Evolutionary conservation across 2,329 filamentous ascomycete genomes (phyloP), one percentile per base, ranked within the genome.

Genomic region (Pseudogymnoascus sp.): DNA sequence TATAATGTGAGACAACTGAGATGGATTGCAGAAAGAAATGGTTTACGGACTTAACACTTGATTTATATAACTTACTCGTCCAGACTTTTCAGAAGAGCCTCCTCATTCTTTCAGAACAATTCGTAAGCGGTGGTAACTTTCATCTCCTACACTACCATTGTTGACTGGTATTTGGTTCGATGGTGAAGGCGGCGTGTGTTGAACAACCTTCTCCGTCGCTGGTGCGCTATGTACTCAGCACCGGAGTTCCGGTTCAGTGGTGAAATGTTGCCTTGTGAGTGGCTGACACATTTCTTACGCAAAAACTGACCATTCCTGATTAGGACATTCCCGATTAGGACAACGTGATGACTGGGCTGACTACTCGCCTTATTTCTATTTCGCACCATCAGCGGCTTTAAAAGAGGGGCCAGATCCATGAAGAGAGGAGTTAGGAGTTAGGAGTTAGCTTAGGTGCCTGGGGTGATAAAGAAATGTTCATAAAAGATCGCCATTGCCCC

Each of bases 221-320:
- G n/a, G 9, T 26, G n/a, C 26, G 7, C 31, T 31, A 4, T 31
- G 13, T 13, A n/a, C 26, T 54, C 26, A n/a, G 26, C 31, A 26
- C 44, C 44, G 44, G 44, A 54, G 44, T 54, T 54, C 44, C 44
- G 44, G 44, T 54, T 54, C 31, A 15, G 44, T 31, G 24, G 44
- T 31, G 8, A 31, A 15, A 10, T 54, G 13, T 8, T 15, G n/a
- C 8, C 21, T 26, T 47, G 21, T 54, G 44, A 54, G 5, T 54
- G 44, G 44, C 44, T 33, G 44, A 50, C 44, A 17, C 44, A 54
- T 17, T 54, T 9, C n/a, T 50, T 50, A 50, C 13, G 44, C 24
- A 31, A 50, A 4, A 50, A 24, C 8, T 5, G 4, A 1, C 44
- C 8, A 54, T 54, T 54, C 44, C 44, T 17, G 31, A 31, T 54